These are phyloP conservation scores for Globisporangium middletonii DNA, from an alignment of 352 stramenopile species.

Conservation along the genomic window DNA sequence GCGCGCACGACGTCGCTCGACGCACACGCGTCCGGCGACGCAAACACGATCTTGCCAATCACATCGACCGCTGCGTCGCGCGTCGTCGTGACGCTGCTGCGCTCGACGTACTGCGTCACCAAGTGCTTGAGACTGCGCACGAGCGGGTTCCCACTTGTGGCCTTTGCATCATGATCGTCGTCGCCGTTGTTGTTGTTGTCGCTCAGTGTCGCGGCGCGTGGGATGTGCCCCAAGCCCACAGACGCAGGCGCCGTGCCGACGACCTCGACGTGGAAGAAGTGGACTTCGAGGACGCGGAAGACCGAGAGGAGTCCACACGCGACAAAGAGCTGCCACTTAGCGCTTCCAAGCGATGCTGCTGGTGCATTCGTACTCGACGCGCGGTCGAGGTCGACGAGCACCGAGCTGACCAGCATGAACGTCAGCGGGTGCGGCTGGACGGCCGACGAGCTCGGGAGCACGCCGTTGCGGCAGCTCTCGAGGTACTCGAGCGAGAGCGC, in stretches of 20 bases:
- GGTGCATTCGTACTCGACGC: background rate
- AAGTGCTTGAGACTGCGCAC: constrained; percentile 67
- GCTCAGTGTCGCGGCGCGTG: constrained; percentile 7
- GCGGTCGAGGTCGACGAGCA: constrained; percentile 50
- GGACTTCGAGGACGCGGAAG: constrained; percentile 65
- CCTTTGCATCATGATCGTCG: constrained; percentile 13
- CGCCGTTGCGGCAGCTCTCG: constrained; percentile 53
- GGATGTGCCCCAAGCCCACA: constrained; percentile 74
- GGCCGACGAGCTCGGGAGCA: constrained; percentile 54
- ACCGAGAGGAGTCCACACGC: constrained; percentile 57
- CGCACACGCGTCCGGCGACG: constrained; percentile 19
- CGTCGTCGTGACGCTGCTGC: constrained; percentile 12
- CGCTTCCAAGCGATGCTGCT: constrained; percentile 14
- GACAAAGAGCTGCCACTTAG: constrained; percentile 63
- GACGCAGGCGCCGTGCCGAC: constrained; percentile 70
- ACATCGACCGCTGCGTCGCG: constrained; percentile 21
- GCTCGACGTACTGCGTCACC: constrained; percentile 44
- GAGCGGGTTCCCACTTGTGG: constrained; percentile 43
- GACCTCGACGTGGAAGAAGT: constrained; percentile 85
- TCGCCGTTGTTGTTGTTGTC: constrained; percentile 14
- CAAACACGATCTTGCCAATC: constrained; percentile 41
- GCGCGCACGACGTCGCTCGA: constrained; percentile 32
- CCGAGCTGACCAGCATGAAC: constrained; percentile 86
- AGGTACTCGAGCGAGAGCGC: constrained; percentile 73
- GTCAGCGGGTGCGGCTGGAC: constrained; percentile 80